These are phyloP conservation scores for Gossypium gossypioides DNA, from an alignment of 441 rosid species.

Conservation along the genomic window DNA sequence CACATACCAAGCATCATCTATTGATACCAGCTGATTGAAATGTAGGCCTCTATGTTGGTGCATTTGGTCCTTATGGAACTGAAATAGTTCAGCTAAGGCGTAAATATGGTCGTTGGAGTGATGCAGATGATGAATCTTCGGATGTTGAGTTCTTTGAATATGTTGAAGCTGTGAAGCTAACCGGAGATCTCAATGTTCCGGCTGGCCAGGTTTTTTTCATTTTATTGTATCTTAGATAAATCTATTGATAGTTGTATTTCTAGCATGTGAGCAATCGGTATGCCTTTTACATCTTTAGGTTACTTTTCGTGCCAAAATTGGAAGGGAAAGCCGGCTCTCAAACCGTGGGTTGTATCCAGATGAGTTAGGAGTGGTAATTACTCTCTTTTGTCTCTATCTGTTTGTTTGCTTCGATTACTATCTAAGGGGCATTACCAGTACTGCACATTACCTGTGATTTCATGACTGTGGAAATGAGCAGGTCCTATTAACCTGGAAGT, in stretches of 20 bases:
- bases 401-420: background rate
- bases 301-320: constrained; percentile 90
- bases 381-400: background rate
- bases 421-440: background rate
- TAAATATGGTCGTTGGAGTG: constrained; percentile 78
- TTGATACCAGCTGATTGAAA: constrained; percentile 19
- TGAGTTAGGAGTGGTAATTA: constrained; percentile 81
- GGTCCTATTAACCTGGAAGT: background rate
- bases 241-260: constrained; percentile 5
- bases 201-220: constrained; percentile 63
- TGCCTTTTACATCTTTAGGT: constrained; percentile 41
- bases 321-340: constrained; percentile 46
- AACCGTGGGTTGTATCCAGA: constrained; percentile 67
- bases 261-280: background rate
- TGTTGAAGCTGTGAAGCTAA: constrained; percentile 83
- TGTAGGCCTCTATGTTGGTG: constrained; percentile 84
- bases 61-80: constrained; percentile 88
- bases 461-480: background rate
- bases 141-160: constrained; percentile 74
- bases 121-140: constrained; percentile 36
- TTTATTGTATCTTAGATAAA: constrained; percentile 2
- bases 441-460: background rate
- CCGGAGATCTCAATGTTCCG: constrained; percentile 89
- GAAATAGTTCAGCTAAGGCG: constrained; percentile 88
- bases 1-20: background rate